Percentiles rank a stretch among this genome's conserved stretches.
Conservation (phyloP, 345 rosid genomes). For the Eucalyptus cloeziana region DNA sequence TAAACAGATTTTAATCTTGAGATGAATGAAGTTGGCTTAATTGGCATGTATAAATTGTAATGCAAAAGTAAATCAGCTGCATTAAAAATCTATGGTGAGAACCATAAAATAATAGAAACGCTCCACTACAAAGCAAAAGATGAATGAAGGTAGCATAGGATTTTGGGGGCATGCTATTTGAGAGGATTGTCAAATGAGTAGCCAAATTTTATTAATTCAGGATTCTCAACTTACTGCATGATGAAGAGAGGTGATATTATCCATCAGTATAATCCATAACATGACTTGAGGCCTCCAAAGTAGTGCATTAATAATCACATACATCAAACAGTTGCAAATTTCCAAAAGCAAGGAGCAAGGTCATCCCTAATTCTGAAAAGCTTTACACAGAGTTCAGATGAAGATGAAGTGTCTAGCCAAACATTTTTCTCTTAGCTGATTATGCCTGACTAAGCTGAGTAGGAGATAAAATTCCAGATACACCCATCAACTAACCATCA, state of each 20-base stretch:
- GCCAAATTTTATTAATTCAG: not conserved
- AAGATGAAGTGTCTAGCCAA: not conserved
- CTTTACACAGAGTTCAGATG: not conserved
- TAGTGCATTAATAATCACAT: not conserved
- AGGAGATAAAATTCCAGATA: not conserved
- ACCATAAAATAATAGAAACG: not conserved
- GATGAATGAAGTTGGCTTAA: not conserved
- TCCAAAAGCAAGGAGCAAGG: not conserved
- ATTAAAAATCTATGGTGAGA: not conserved
- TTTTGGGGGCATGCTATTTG: not conserved
- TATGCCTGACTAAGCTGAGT: not conserved
- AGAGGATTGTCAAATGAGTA: not conserved
- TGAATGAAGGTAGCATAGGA: not conserved
- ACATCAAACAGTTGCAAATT: not conserved
- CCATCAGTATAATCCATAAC: not conserved
- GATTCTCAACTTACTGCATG: not conserved
- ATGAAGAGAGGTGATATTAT: not conserved
- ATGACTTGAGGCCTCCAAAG: not conserved
- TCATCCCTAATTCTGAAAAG: not conserved
- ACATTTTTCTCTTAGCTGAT: not conserved
- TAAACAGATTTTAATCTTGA: not conserved
- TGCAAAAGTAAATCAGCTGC: not conserved
- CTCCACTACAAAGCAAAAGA: not conserved
- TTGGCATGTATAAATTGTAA: not conserved
- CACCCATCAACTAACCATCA: not conserved